These are phyloP conservation scores for Solanum pennellii DNA, from an alignment of 257 asterid genomes.

Conservation along the genomic window DNA sequence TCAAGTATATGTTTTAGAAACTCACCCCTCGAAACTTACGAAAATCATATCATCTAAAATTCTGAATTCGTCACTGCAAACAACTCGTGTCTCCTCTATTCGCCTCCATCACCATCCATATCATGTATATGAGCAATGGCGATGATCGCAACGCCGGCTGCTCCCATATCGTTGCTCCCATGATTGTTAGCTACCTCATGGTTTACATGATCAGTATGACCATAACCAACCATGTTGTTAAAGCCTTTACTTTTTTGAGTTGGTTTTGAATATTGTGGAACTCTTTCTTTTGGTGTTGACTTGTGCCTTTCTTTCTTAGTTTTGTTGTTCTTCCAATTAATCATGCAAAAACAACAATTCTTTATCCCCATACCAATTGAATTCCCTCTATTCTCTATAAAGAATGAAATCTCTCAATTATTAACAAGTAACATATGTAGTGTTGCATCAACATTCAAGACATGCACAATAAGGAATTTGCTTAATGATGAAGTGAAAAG, in stretches of 20 bases:
- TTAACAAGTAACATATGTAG: neutral
- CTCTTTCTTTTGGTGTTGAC: neutral
- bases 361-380: neutral
- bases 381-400: neutral
- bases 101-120: neutral
- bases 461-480: neutral
- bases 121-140: constrained; percentile 1
- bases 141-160: neutral
- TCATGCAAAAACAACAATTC: neutral
- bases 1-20: neutral
- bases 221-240: neutral
- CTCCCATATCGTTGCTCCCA: neutral
- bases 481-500: neutral
- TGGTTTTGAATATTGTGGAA: neutral
- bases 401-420: neutral
- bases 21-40: neutral
- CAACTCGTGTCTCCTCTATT: neutral
- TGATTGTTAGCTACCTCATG: neutral
- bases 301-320: neutral
- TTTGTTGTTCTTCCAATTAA: neutral
- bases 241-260: neutral
- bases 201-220: neutral
- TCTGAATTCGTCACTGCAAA: neutral
- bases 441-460: neutral
- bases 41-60: too few species aligned